A percentile compares a stretch with the other conserved stretches of the same genome.
These are phyloP conservation scores for Aspergillus bombycis DNA, from an alignment of 2,329 filamentous ascomycete genomes.

Conservation along the genomic window DNA sequence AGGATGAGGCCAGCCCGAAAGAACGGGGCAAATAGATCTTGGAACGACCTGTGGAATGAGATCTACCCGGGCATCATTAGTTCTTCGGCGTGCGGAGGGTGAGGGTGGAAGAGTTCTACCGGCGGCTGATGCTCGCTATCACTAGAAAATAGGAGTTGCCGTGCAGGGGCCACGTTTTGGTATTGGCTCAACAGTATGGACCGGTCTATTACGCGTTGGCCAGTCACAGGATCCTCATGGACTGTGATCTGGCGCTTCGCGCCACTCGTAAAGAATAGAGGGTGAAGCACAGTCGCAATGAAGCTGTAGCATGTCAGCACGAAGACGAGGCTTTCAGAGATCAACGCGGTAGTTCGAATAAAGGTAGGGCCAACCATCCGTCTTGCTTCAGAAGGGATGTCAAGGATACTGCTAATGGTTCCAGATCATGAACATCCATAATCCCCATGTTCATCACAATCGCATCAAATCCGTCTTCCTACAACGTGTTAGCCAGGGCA, in stretches of 20 bases:
- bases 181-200: constrained; percentile 17
- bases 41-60: constrained; percentile 52
- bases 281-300: constrained; percentile 53
- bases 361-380: constrained; percentile 1
- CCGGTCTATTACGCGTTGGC: constrained; percentile 38
- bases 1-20: constrained; percentile 48
- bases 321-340: not conserved
- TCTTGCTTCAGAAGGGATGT: constrained; percentile 23
- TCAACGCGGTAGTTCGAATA: not conserved
- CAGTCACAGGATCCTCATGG: constrained; percentile 40
- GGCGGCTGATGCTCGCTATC: not conserved
- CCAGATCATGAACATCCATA: constrained; percentile 52
- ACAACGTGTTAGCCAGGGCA: not conserved
- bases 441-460: constrained; percentile 55
- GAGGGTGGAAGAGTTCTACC: not conserved
- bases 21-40: constrained; percentile 50
- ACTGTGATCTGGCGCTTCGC: constrained; percentile 45
- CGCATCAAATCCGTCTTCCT: constrained; percentile 45
- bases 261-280: constrained; percentile 53
- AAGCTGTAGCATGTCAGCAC: constrained; percentile 36
- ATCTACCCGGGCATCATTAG: constrained; percentile 23
- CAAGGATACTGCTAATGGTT: constrained; percentile 47
- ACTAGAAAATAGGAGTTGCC: constrained; percentile 4
- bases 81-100: not conserved
- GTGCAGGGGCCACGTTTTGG: constrained; percentile 3